Conservation (phyloP, 1,284 basidiomycete species). For the Wolfiporia cocos region DNA sequence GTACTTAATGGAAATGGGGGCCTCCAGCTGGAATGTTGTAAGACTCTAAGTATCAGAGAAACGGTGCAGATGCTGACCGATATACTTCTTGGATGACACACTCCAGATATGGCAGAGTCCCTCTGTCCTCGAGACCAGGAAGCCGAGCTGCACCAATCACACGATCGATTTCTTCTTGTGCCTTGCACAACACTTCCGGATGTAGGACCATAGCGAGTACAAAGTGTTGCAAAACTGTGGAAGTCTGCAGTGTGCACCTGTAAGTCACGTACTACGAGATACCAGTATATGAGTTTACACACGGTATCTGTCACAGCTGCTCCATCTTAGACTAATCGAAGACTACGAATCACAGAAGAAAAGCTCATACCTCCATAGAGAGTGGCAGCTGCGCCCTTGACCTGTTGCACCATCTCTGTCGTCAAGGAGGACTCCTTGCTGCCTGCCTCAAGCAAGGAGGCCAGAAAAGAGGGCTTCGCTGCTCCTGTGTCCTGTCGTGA, state of each 20-base stretch:
- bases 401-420: constrained; percentile 40
- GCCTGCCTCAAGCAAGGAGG: constrained; percentile 35
- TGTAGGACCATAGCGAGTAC: constrained; percentile 43
- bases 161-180: constrained; percentile 47
- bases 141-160: constrained; percentile 40
- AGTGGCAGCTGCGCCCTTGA: constrained; percentile 48
- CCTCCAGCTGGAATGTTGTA: constrained; percentile 14
- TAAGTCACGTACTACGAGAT: neutral
- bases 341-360: neutral
- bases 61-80: constrained; percentile 25
- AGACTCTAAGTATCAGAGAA: neutral
- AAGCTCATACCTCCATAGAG: constrained; percentile 33
- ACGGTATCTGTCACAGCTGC: constrained; percentile 30
- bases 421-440: constrained; percentile 8
- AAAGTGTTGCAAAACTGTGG: constrained; percentile 37
- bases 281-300: constrained; percentile 3
- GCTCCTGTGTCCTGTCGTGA: constrained; percentile 34
- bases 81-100: constrained; percentile 43
- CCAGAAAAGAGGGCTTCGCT: constrained; percentile 44
- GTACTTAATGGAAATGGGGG: constrained; percentile 18
- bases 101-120: constrained; percentile 46
- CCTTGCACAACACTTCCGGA: constrained; percentile 41
- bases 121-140: constrained; percentile 41
- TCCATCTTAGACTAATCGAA: neutral
- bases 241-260: constrained; percentile 29